Evolutionary conservation across 768 basidiomycete species (phyloP), one percentile per base, ranked within the genome.

Genomic region (Dioszegia aurantiaca): DNA sequence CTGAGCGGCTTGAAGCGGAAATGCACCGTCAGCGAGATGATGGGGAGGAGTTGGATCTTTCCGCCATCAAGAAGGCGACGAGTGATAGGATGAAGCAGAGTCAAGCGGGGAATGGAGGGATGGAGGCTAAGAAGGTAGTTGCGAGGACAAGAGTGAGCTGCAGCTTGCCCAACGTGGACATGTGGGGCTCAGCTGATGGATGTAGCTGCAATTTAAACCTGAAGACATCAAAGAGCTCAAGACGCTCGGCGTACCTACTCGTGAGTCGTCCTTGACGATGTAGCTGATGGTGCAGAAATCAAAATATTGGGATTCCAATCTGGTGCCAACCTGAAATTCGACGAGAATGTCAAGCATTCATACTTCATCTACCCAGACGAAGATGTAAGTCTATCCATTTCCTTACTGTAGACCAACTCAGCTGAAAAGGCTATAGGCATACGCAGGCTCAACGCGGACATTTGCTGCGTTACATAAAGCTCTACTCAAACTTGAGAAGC

Each of bases 281-380:
- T 17, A 44, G 39, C 19, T 44, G 23, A 23, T n/a, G n/a, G n/a
- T 17, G 26, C 58, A 89, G 90, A 86, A 11, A 83, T 99, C 71
- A 91, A 87, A 74, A 84, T 99, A 4, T 84, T 99, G 26, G 95
- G 95, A 4, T 98, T 97, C 80, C 91, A 92, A 72, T 81, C 86
- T 53, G 82, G 81, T 12, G 76, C 76, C 4, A 82, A 87, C 62
- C 81, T 98, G 1, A 77, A 78, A 1, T 88, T 93, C 64, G 88
- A 92, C 72, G 90, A 97, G 71, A 94, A 93, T 64, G 77, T 95
- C 69, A 94, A 90, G 69, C 92, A 97, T 77, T 86, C 92, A 0
- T 77, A 84, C 44, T 98, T 98, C 74, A 83, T 98, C 55, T 89
- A 90, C 73, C 95, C 95, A 0, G 86, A 93, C 68, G 95, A 99